Evolutionary conservation across 768 basidiomycete genomes (phyloP), one percentile per base, ranked within the genome.

Genomic region (Psilocybe tampanensis): DNA sequence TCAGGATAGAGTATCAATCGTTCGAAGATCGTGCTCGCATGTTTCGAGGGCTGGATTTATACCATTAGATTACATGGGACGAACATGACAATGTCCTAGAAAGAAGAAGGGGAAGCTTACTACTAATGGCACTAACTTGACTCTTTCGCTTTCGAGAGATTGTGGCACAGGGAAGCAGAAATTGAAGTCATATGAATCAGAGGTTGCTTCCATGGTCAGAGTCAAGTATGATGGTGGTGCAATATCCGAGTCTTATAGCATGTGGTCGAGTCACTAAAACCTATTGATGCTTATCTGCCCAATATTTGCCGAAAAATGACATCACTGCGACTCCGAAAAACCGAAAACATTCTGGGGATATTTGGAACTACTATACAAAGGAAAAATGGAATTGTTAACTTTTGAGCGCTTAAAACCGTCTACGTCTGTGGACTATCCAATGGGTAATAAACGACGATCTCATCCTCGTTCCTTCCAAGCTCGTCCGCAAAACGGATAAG

Each of bases 91-190:
- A 47, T 24, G 8, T 9, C n/a, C 4, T 8, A 48, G 9, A n/a
- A 26, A 9, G 29, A 44, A 50, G 47, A 50, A 36, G 39, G 39
- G 44, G 48, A 23, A 24, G 65, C 76, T 63, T 56, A 82, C 81
- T 36, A 79, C 66, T 66, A 86, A 86, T 1, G 82, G 83, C 0
- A 72, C 73, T 17, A 86, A 68, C 54, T 70, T 76, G n/a, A 86
- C 64, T 18, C 78, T 70, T 12, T 78, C 75, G 58, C 70, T 83
- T 60, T 84, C 75, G 13, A 86, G 67, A 7, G 45, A 58, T 18
- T 74, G 66, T 2, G 74, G 77, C 1, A 84, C 67, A 1, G 78
- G 74, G 60, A 80, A 82, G 56, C 77, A 80, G 63, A 86, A 84
- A 55, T 86, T 82, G 54, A 73, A 32, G 54, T 82, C 71, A 59